A percentile compares a stretch with the other conserved stretches of the same genome.
Conservation (phyloP, 345 rosid species). For the Populus alba region DNA sequence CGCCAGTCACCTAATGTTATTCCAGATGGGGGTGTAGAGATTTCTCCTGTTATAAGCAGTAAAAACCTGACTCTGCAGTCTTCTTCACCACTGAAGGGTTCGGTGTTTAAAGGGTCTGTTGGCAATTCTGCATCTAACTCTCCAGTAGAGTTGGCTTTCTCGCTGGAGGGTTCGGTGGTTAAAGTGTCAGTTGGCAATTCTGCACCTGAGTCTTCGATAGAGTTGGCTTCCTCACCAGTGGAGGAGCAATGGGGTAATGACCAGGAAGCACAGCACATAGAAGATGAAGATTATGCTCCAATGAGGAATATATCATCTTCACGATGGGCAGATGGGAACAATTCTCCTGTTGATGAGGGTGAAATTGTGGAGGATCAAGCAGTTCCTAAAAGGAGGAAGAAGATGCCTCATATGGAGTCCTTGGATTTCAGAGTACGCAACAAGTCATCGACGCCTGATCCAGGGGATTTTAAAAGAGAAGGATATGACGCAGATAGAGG, state of each 20-base stretch:
- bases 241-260: slow-evolving; percentile 38
- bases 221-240: slow-evolving; percentile 28
- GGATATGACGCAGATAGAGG: slow-evolving; percentile 49
- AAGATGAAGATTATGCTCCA: slow-evolving; percentile 76
- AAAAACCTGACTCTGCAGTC: slow-evolving; percentile 23
- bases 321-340: slow-evolving; percentile 89
- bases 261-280: slow-evolving; percentile 42
- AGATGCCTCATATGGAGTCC: slow-evolving; percentile 37
- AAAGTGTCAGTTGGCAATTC: slow-evolving; percentile 20
- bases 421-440: slow-evolving; percentile 36
- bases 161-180: slow-evolving; percentile 31
- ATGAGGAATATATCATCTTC: slow-evolving; percentile 87
- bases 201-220: slow-evolving; percentile 37
- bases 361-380: slow-evolving; percentile 72
- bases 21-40: slow-evolving; percentile 36
- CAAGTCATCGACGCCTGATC: slow-evolving; percentile 63
- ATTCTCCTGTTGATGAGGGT: slow-evolving; percentile 86
- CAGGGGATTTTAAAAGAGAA: slow-evolving; percentile 52
- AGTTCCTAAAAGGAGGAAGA: slow-evolving; percentile 61
- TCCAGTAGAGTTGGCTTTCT: slow-evolving; percentile 32
- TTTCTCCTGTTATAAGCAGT: slow-evolving; percentile 39
- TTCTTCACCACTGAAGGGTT: slow-evolving; percentile 28
- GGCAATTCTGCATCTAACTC: slow-evolving; percentile 28
- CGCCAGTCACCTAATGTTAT: slow-evolving; percentile 40
- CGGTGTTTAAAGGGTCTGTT: slow-evolving; percentile 1